Evolutionary conservation across 805 yeast species (phyloP).

Genomic region (Ogataea dorogensis): DNA sequence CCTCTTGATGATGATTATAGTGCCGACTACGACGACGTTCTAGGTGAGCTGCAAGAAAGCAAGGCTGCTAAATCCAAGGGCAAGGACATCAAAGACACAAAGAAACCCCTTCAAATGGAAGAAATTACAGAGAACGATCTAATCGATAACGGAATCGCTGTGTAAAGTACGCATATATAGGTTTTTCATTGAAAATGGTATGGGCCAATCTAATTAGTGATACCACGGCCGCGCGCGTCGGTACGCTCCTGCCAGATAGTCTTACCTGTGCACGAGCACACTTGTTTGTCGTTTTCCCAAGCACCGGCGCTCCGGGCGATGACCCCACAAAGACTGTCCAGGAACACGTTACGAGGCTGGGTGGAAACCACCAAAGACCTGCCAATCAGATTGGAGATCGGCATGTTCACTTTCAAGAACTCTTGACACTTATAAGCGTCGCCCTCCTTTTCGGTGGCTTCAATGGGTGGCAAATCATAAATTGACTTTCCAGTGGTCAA

Average conservation of each 20-base stretch:
- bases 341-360: constrained; percentile 37
- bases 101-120: constrained; percentile 3
- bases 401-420: constrained; percentile 45
- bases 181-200: background rate
- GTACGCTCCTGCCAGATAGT: constrained; percentile 92
- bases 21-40: constrained; percentile 16
- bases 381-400: constrained; percentile 66
- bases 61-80: constrained; percentile 3
- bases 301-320: constrained; percentile 95
- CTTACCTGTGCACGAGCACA: constrained; percentile 93
- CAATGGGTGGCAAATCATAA: constrained; percentile 42
- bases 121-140: constrained; percentile 18
- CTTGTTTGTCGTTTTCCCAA: constrained; percentile 93
- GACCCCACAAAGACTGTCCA: constrained; percentile 69
- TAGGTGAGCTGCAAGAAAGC: constrained; percentile 7
- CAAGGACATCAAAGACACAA: constrained; percentile 1
- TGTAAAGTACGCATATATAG: constrained; percentile 6
- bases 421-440: constrained; percentile 42
- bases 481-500: constrained; percentile 57
- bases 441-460: constrained; percentile 34
- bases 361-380: constrained; percentile 55
- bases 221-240: constrained; percentile 68
- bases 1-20: constrained; percentile 22
- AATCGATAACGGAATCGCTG: constrained; percentile 14
- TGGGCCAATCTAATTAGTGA: constrained; percentile 29